Conservation (phyloP, 2,329 filamentous ascomycete genomes). For the Pseudogymnoascus sp. region DNA sequence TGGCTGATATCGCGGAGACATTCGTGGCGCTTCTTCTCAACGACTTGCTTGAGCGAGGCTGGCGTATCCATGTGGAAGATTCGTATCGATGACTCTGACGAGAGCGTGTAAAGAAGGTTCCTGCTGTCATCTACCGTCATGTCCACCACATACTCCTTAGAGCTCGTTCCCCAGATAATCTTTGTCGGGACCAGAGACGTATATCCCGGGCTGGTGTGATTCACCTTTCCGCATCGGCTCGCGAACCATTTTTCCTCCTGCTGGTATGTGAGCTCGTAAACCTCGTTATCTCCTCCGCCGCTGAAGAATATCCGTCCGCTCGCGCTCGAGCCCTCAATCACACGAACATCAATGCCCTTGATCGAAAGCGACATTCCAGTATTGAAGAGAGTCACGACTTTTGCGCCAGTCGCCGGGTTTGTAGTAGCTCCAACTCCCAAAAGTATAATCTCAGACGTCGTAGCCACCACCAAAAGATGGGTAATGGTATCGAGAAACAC, state of each 20-base stretch:
- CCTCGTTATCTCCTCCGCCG: slow-evolving; percentile 70
- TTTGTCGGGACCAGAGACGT: slow-evolving; percentile 52
- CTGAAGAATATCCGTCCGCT: slow-evolving; percentile 92
- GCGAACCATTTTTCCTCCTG: slow-evolving; percentile 97
- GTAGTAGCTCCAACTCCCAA: slow-evolving; percentile 71
- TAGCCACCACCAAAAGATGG: slow-evolving; percentile 83
- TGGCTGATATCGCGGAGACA: slow-evolving; percentile 71
- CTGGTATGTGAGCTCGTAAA: slow-evolving; percentile 92
- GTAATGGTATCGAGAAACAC: slow-evolving; percentile 84
- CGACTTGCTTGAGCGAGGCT: slow-evolving; percentile 53
- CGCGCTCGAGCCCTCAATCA: slow-evolving; percentile 68
- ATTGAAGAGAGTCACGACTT: slow-evolving; percentile 71
- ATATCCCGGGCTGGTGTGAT: slow-evolving; percentile 73
- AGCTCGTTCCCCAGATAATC: slow-evolving; percentile 40
- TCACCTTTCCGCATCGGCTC: slow-evolving; percentile 76
- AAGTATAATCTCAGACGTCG: slow-evolving; percentile 73
- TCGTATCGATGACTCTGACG: slow-evolving; percentile 77
- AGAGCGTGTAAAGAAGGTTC: slow-evolving; percentile 84
- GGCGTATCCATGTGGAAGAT: slow-evolving; percentile 77
- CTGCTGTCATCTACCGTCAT: slow-evolving; percentile 85
- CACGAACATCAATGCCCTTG: slow-evolving; percentile 66
- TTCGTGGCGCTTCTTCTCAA: slow-evolving; percentile 52
- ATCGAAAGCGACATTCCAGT: slow-evolving; percentile 78
- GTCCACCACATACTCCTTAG: slow-evolving; percentile 60
- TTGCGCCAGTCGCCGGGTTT: slow-evolving; percentile 57